Conservation (phyloP, 139 green algal genomes). For the Zygnema circumcarinatum region DNA sequence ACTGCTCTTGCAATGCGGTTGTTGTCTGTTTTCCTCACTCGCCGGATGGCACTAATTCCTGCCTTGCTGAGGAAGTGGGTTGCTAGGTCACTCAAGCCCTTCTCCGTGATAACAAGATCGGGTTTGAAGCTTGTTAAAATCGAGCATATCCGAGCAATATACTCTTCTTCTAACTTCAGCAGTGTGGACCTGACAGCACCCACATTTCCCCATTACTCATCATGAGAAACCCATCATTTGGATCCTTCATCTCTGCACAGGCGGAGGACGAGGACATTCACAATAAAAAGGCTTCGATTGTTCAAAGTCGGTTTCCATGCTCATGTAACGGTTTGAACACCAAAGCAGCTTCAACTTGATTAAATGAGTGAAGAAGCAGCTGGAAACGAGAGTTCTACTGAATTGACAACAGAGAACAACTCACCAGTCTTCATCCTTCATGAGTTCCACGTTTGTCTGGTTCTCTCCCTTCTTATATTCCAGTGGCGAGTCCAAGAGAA, state of each 20-base stretch:
- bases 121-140: slow-evolving; percentile 92
- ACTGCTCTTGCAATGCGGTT: slow-evolving; percentile 93
- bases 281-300: neutral
- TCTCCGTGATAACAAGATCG: slow-evolving; percentile 97
- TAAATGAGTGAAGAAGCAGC: no score
- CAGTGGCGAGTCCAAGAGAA: slow-evolving; percentile 97
- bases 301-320: no score
- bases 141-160: slow-evolving; percentile 78
- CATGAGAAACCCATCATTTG: no score
- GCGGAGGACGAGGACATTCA: neutral
- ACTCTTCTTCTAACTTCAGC: slow-evolving; percentile 97
- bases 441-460: slow-evolving; percentile 98
- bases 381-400: neutral
- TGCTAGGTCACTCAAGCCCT: slow-evolving; percentile 94
- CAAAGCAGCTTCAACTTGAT: no score
- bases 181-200: slow-evolving; percentile 69
- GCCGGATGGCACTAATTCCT: slow-evolving; percentile 91
- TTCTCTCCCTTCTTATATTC: slow-evolving; percentile 99
- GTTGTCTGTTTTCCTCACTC: slow-evolving; percentile 99
- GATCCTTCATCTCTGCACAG: no score
- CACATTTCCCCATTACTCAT: no score
- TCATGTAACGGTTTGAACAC: no score
- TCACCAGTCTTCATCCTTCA: slow-evolving; percentile 93
- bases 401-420: slow-evolving; percentile 6
- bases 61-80: slow-evolving; percentile 82